Base-by-base conservation (phyloP, 805 yeast genomes). In the Kodamaea kaohsiungensis region DNA sequence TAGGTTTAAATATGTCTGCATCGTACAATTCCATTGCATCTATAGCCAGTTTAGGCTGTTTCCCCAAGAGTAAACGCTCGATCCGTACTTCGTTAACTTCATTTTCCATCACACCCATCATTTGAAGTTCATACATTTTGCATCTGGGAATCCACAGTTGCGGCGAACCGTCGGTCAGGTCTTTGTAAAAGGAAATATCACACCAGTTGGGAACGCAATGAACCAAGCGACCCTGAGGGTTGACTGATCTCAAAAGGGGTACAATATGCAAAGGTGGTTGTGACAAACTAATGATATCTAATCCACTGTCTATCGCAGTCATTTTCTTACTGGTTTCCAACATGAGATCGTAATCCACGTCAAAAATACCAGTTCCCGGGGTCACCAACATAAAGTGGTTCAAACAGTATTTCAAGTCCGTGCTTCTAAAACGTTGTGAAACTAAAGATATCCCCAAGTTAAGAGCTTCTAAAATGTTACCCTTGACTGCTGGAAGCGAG, bases 41-140 rank as follows among this genome's bases (percentile, higher is more conserved):
- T 0, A 78, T 59, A 38, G 86, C 74, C 0, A 86, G 75, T 48
- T 66, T 66, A 4, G 72, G 65, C 22, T 58, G 65, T 53, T 46
- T 64, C 48, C 56, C 68, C 57, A 62, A 62, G 10, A 75, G 78
- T 49, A 91, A 70, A 49, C 86, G 79, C 15, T 85, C 86, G 9
- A 92, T 81, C 7, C 85, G 82, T 7, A 88, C 82, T 10, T 87
- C 83, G 59, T 85, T 84, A 54, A 86, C 75, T 63, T 95, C 97
- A 61, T 89, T 90, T 63, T 93, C 98, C 87, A 93, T 91, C 7
- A 95, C 82, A 0, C 98, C 98, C 96, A 93, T 93, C 98, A 95
- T 95, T 67, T 95, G 98, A 16, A 95, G 71, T 63, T 93, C 98
- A 68, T 95, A 93, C 49, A 95, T 92, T 62, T 90, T 91, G 69